Conservation (phyloP, 1,139 yeast genomes). For the Diutina neorugosa region DNA sequence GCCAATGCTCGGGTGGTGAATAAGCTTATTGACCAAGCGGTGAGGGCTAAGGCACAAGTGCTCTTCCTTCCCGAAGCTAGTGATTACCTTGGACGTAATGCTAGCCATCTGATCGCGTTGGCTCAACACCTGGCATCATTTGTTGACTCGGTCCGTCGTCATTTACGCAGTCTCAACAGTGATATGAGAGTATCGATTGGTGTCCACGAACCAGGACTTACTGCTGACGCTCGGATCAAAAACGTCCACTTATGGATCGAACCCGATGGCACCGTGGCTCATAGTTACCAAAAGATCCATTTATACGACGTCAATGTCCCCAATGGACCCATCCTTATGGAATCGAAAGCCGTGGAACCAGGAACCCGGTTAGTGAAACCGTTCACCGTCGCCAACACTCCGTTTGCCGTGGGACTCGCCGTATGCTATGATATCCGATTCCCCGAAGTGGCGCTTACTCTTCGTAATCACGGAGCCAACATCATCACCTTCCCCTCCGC, state of each 20-base stretch:
- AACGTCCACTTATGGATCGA: conserved; percentile 67
- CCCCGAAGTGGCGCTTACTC: conserved; percentile 63
- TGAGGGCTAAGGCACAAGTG: conserved; percentile 43
- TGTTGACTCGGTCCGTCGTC: conserved; percentile 27
- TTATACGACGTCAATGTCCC: conserved; percentile 79
- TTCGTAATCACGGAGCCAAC: conserved; percentile 66
- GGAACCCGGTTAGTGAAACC: conserved; percentile 49
- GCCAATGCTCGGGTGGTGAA: conserved; percentile 50
- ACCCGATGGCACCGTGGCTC: conserved; percentile 47
- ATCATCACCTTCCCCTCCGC: conserved; percentile 81
- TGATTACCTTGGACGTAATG: conserved; percentile 68
- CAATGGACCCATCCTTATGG: conserved; percentile 62
- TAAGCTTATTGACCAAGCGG: conserved; percentile 50
- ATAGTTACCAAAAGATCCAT: conserved; percentile 76
- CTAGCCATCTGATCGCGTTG: conserved; percentile 49
- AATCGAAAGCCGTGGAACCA: conserved; percentile 72
- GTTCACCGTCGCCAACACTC: conserved; percentile 26
- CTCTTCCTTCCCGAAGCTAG: conserved; percentile 89
- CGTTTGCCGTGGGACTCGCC: conserved; percentile 57
- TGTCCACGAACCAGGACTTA: conserved; percentile 60
- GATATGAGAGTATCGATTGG: conserved; percentile 44
- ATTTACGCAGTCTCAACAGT: neutral
- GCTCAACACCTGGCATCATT: conserved; percentile 46
- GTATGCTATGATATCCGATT: conserved; percentile 85
- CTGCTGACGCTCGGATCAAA: conserved; percentile 33